A percentile compares a stretch with the other conserved stretches of the same genome.
phyloP scores from a whole-genome alignment of 805 yeast genomes.

The Ogataea glucozyma region DNA sequence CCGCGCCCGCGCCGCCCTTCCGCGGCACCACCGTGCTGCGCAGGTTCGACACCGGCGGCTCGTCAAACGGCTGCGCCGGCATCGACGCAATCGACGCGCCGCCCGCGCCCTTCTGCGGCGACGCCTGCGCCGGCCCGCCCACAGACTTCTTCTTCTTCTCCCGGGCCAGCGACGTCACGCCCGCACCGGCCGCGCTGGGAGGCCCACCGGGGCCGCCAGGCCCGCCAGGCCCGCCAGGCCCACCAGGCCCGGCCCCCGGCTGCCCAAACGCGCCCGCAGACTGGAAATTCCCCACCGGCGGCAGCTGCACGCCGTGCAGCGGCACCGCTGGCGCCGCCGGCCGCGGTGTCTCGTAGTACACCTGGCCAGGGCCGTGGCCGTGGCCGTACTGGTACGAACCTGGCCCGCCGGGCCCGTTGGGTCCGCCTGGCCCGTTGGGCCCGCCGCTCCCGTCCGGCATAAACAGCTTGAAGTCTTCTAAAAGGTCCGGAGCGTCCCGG shows the following conservation, averaged over 20 bases:
- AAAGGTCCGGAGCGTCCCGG: constrained; percentile 89
- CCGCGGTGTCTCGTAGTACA: constrained; percentile 20
- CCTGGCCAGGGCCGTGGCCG: constrained; percentile 24
- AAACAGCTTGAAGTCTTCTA: constrained; percentile 93
- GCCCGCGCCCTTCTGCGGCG: too few relatives aligned
- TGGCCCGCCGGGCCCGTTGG: too few relatives aligned
- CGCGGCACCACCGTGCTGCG: constrained; percentile 36
- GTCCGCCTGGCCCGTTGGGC: too few relatives aligned
- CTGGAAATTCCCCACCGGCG: constrained; percentile 88
- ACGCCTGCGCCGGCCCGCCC: constrained; percentile 23
- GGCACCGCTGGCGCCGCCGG: constrained; percentile 11
- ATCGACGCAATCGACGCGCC: too few relatives aligned
- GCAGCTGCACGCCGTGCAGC: constrained; percentile 52
- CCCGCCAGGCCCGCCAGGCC: too few relatives aligned
- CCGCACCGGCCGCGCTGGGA: too few relatives aligned
- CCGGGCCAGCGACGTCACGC: constrained; percentile 22
- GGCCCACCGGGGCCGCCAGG: too few relatives aligned
- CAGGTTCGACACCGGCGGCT: constrained; percentile 50
- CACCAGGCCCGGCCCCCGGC: constrained; percentile 17
- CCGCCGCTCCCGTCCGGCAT: constrained; percentile 87
- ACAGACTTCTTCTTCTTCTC: constrained; percentile 32
- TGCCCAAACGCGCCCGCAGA: constrained; percentile 54
- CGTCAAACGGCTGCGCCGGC: constrained; percentile 39
- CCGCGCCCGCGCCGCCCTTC: constrained; percentile 37
- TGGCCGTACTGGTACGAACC: constrained; percentile 17